phyloP scores from a whole-genome alignment of 164 flowering plant species.

The Magnolia kwangsiensis region DNA sequence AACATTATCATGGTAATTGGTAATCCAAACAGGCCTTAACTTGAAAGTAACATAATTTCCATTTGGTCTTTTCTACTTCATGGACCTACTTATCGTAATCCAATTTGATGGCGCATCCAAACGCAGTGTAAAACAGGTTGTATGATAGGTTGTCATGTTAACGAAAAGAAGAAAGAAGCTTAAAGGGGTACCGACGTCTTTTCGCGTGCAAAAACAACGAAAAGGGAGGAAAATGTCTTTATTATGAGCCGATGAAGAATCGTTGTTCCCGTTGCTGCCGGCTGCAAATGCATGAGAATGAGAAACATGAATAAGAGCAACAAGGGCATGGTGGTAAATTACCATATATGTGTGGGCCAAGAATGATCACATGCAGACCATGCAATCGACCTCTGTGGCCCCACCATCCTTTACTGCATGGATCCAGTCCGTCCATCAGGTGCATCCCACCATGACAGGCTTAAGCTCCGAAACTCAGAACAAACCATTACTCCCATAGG shows the following conservation, averaged over 20 bases:
- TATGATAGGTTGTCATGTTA: background rate
- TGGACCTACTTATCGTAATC: background rate
- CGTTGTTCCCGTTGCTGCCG: conserved; percentile 6
- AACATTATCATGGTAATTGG: too few species aligned
- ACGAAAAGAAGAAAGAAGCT: background rate
- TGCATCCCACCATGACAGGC: too few species aligned
- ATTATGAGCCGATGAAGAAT: conserved; percentile 7
- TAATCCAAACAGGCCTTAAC: too few species aligned
- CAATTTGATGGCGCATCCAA: background rate
- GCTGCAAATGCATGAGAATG: conserved; percentile 6
- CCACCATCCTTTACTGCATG: too few species aligned
- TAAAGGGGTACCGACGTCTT: conserved; percentile 45
- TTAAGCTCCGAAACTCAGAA: too few species aligned
- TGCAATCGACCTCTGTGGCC: too few species aligned
- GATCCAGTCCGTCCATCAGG: too few species aligned
- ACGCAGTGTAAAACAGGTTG: background rate
- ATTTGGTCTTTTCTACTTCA: too few species aligned
- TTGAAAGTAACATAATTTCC: too few species aligned
- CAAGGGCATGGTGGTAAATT: background rate
- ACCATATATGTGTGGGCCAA: background rate
- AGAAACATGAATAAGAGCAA: background rate
- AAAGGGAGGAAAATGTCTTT: conserved; percentile 47
- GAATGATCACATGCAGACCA: too few species aligned
- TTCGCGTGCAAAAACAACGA: conserved; percentile 43
- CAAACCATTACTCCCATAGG: too few species aligned